Conservation (phyloP, 2,329 filamentous ascomycete species). For the Cryphonectria carpinicola region DNA sequence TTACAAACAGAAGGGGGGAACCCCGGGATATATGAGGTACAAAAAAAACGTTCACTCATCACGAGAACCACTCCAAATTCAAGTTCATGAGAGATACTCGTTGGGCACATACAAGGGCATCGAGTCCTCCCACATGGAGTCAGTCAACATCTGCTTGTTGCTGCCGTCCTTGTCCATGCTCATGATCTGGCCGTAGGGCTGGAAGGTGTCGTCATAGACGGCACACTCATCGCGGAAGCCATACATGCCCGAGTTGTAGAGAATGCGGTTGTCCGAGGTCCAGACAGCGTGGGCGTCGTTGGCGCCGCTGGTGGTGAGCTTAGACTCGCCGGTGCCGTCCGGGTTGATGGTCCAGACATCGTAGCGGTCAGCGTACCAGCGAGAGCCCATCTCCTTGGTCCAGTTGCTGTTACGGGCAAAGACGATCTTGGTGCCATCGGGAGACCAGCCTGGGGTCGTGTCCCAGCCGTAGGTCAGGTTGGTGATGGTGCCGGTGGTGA, state of each 20-base stretch:
- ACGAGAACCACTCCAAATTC: neutral
- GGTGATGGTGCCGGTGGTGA: conserved; percentile 32
- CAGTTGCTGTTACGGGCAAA: conserved; percentile 42
- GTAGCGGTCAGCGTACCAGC: conserved; percentile 36
- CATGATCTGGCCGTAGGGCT: conserved; percentile 50
- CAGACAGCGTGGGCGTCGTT: conserved; percentile 51
- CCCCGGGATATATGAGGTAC: neutral
- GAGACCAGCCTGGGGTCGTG: conserved; percentile 45
- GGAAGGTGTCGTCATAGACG: conserved; percentile 47
- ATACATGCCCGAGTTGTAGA: conserved; percentile 47
- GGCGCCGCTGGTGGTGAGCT: conserved; percentile 40
- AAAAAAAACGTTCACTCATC: neutral
- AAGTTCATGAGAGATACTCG: conserved; percentile 20
- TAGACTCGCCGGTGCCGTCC: conserved; percentile 42
- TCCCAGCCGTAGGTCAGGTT: conserved; percentile 43
- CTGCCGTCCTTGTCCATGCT: conserved; percentile 48
- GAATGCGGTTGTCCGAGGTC: conserved; percentile 45
- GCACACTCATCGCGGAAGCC: conserved; percentile 48
- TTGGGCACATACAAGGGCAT: conserved; percentile 35
- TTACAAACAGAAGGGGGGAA: neutral
- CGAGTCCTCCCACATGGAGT: conserved; percentile 40
- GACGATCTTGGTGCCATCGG: conserved; percentile 43
- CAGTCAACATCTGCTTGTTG: conserved; percentile 37
- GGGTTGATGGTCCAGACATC: conserved; percentile 47
- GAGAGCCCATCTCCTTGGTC: conserved; percentile 18